These are phyloP conservation scores for Dactylellina sp. DNA, from an alignment of 2,329 filamentous ascomycete species.

Conservation along the genomic window DNA sequence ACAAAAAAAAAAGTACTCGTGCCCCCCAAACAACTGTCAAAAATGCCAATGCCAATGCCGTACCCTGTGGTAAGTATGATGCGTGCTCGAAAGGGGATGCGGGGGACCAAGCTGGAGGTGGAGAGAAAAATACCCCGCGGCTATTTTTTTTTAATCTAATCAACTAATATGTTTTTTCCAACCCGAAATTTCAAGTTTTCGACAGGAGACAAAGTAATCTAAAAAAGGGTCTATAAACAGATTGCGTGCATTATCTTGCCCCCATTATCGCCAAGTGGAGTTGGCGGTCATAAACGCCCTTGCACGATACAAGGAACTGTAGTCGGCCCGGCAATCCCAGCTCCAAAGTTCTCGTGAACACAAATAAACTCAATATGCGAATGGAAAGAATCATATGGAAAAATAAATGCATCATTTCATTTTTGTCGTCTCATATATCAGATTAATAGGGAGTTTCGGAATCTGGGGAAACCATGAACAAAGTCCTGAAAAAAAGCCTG, in stretches of 20 bases:
- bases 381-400: background rate
- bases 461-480: constrained; percentile 53
- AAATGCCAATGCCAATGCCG: too few species aligned
- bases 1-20: too few species aligned
- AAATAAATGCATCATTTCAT: constrained; percentile 10
- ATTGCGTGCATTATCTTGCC: constrained; percentile 6
- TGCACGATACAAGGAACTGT: constrained; percentile 19
- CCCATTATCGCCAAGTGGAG: constrained; percentile 49
- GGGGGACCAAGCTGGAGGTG: constrained; percentile 5
- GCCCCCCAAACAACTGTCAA: constrained; percentile 25
- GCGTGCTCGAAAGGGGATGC: constrained; percentile 22
- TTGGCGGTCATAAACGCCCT: constrained; percentile 50
- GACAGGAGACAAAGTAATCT: constrained; percentile 15
- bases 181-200: background rate
- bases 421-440: constrained; percentile 51
- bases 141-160: constrained; percentile 33
- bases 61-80: too few species aligned
- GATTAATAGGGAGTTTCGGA: constrained; percentile 39
- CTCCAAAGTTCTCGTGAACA: constrained; percentile 32
- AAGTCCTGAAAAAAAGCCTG: constrained; percentile 3
- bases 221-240: constrained; percentile 3
- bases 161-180: background rate
- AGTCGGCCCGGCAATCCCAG: constrained; percentile 28
- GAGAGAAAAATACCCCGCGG: constrained; percentile 34
- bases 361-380: constrained; percentile 13